Evolutionary conservation across 345 rosid species (phyloP).

Genomic region (Lepidium sativum): DNA sequence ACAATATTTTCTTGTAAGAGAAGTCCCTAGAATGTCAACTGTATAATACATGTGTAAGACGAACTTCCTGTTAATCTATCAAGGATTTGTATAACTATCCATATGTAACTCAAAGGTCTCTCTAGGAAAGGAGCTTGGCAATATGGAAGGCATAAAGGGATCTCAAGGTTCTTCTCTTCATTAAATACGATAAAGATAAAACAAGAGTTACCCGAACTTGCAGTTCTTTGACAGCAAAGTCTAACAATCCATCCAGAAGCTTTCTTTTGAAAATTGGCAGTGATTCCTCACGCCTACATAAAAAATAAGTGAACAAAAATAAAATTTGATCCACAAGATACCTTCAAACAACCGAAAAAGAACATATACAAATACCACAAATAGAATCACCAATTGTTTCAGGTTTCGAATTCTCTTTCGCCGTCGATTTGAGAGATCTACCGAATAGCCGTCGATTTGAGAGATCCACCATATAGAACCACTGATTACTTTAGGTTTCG

Average conservation of each 20-base stretch:
- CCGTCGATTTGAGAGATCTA: too few species aligned
- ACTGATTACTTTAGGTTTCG: too few species aligned
- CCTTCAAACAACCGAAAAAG: too few species aligned
- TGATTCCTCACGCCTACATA: conserved; percentile 83
- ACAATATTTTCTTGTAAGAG: neutral
- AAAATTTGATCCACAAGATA: neutral
- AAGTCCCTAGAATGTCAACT: neutral
- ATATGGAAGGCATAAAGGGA: neutral
- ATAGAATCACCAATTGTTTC: too few species aligned
- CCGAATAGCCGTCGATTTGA: too few species aligned
- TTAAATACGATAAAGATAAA: neutral
- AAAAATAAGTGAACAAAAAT: conserved; percentile 12
- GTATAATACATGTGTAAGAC: neutral
- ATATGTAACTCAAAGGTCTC: neutral
- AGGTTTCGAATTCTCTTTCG: too few species aligned
- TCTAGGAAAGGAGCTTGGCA: neutral
- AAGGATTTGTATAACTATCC: neutral
- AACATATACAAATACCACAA: too few species aligned
- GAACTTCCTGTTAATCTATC: neutral
- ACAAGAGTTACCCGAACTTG: conserved; percentile 71
- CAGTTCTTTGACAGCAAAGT: conserved; percentile 88
- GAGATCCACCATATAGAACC: too few species aligned
- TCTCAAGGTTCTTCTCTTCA: neutral
- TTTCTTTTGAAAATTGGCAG: conserved; percentile 87
- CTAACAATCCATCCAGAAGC: conserved; percentile 88